These are phyloP conservation scores for Fraxinus pennsylvanica DNA, from an alignment of 257 asterid species.

Conservation along the genomic window DNA sequence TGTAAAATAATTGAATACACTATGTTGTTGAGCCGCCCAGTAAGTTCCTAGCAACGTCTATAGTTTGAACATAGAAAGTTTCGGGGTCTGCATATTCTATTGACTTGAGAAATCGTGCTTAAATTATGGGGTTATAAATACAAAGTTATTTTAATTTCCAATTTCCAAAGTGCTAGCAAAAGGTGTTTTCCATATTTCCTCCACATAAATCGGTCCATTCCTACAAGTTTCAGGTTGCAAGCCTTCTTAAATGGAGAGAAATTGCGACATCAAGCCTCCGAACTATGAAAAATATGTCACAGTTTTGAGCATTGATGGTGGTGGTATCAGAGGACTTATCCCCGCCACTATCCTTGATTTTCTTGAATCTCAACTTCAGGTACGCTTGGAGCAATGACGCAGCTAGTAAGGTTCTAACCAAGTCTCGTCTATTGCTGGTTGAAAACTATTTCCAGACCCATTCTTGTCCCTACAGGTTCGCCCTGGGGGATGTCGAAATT, in stretches of 20 bases:
- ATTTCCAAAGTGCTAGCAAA: background rate
- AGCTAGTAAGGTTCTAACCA: background rate
- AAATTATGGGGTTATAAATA: background rate
- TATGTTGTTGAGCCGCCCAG: background rate
- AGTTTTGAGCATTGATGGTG: constrained; percentile 72
- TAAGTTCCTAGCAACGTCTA: background rate
- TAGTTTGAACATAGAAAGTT: background rate
- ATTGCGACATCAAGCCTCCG: constrained; percentile 35
- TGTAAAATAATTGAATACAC: too few relatives aligned
- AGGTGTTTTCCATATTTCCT: background rate
- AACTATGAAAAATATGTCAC: constrained; percentile 36
- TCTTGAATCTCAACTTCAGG: constrained; percentile 57
- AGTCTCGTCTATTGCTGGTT: background rate
- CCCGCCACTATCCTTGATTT: constrained; percentile 49
- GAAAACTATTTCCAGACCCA: background rate
- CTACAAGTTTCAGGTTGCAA: background rate
- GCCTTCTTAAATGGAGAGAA: constrained; percentile 23
- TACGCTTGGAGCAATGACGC: background rate
- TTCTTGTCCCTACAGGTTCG: too few relatives aligned
- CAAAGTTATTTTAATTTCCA: background rate
- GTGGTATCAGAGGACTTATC: constrained; percentile 59
- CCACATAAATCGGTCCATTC: background rate
- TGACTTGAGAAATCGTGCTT: background rate
- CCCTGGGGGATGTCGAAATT: background rate
- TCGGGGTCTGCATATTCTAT: background rate